These are phyloP conservation scores for Lactuca sativa DNA, from an alignment of 129 eudicot species.

Conservation along the genomic window DNA sequence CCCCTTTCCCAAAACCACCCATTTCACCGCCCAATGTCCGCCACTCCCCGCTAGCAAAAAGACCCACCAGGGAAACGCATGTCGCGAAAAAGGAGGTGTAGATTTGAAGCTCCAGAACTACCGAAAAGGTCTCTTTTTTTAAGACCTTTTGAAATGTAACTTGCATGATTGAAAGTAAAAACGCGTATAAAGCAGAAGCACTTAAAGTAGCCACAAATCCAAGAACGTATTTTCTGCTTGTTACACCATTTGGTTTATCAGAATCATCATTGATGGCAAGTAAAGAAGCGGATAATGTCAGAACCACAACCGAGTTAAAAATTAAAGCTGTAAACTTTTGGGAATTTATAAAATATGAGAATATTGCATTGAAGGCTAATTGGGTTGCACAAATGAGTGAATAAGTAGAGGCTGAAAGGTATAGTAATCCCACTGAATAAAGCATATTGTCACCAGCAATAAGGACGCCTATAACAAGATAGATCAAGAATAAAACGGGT, in stretches of 20 bases:
- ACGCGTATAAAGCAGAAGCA: constrained; percentile 80
- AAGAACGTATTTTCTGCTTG: constrained; percentile 45
- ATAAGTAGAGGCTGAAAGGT: constrained; percentile 91
- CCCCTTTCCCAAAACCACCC: constrained; percentile 56
- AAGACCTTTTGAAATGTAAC: constrained; percentile 58
- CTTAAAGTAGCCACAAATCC: constrained; percentile 61
- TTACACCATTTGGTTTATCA: constrained; percentile 56
- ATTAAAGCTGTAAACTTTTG: constrained; percentile 78
- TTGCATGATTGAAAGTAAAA: constrained; percentile 81
- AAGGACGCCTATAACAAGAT: constrained; percentile 50
- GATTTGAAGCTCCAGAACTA: constrained; percentile 82
- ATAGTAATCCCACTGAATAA: constrained; percentile 68
- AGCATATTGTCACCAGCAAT: constrained; percentile 89
- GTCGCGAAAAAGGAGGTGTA: constrained; percentile 72
- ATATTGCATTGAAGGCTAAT: constrained; percentile 77
- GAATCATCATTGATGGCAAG: constrained; percentile 75
- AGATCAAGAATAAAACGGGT: constrained; percentile 31
- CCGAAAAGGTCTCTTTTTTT: constrained; percentile 69
- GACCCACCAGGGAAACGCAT: constrained; percentile 59
- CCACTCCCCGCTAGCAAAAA: constrained; percentile 97
- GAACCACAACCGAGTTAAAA: constrained; percentile 72
- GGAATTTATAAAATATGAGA: constrained; percentile 70
- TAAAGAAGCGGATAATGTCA: constrained; percentile 75
- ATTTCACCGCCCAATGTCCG: constrained; percentile 57
- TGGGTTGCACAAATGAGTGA: constrained; percentile 90